Evolutionary conservation across 139 green algal species (phyloP).

Genomic region (Picochlorum sp.): DNA sequence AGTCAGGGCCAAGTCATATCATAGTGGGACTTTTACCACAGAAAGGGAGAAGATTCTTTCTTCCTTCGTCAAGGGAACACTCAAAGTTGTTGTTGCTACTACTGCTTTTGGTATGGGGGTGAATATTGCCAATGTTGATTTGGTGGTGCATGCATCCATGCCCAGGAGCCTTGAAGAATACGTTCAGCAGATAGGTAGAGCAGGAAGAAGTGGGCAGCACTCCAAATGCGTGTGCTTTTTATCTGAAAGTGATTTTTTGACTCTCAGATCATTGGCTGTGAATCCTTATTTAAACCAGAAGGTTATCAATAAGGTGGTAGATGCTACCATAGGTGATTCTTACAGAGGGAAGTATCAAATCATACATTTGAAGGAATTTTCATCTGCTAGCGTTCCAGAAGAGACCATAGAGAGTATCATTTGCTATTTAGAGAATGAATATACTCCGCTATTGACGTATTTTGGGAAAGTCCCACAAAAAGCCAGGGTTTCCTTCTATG

Average conservation of each 20-base stretch:
- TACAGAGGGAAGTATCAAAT: slow-evolving; percentile 2
- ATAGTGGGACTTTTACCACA: slow-evolving; percentile 43
- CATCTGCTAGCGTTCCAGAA: slow-evolving; percentile 50
- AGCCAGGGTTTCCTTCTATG: slow-evolving; percentile 38
- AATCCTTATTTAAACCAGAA: slow-evolving; percentile 26
- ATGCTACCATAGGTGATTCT: slow-evolving; percentile 23
- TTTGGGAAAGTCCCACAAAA: slow-evolving; percentile 13
- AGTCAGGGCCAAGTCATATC: slow-evolving; percentile 54
- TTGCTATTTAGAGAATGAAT: slow-evolving; percentile 51
- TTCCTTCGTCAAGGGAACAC: slow-evolving; percentile 39
- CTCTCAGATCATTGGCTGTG: slow-evolving; percentile 44
- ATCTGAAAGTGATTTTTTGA: slow-evolving; percentile 52
- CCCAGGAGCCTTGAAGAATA: slow-evolving; percentile 80
- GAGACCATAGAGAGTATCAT: slow-evolving; percentile 70
- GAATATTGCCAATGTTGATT: slow-evolving; percentile 42
- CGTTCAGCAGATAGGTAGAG: slow-evolving; percentile 74
- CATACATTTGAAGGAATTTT: slow-evolving; percentile 33
- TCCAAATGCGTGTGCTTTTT: slow-evolving; percentile 54
- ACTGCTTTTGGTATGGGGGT: slow-evolving; percentile 76
- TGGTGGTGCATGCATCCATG: slow-evolving; percentile 68
- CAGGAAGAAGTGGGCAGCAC: slow-evolving; percentile 52
- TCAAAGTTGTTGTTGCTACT: slow-evolving; percentile 61
- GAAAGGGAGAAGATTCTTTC: slow-evolving; percentile 41
- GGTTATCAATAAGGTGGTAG: slow-evolving; percentile 41
- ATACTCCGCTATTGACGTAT: slow-evolving; percentile 13